phyloP scores from a whole-genome alignment of 129 eudicot genomes.

The Tagetes erecta region DNA sequence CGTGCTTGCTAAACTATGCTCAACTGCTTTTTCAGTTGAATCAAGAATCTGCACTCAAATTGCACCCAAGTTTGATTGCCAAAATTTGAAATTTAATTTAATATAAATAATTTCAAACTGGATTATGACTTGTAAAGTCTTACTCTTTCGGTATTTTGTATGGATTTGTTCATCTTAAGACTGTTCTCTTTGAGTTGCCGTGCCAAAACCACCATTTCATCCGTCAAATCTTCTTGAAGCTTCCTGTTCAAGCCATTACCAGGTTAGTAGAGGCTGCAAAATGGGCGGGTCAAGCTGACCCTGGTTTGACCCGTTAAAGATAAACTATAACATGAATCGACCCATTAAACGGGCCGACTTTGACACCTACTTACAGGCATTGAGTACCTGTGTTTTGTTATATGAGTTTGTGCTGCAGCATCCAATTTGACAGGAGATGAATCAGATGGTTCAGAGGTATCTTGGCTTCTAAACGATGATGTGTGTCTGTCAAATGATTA shows the following conservation, averaged over 20 bases:
- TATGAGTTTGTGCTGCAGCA: conserved; percentile 67
- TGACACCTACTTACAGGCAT: conserved; percentile 14
- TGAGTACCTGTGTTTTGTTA: conserved; percentile 79
- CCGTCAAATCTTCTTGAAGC: conserved; percentile 96
- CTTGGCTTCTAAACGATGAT: conserved; percentile 45
- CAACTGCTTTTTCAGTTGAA: conserved; percentile 90
- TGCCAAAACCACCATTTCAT: conserved; percentile 93
- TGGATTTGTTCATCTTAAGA: conserved; percentile 73
- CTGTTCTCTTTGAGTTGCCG: conserved; percentile 91
- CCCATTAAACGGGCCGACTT: neutral
- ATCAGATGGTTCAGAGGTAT: conserved; percentile 39
- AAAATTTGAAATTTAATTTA: neutral
- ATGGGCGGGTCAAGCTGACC: neutral
- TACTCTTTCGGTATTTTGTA: conserved; percentile 78
- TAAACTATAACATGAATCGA: neutral
- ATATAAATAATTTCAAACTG: neutral
- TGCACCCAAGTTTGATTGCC: neutral
- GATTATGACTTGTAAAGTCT: conserved; percentile 23
- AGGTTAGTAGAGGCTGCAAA: neutral
- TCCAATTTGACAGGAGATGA: conserved; percentile 76
- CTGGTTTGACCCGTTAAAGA: neutral
- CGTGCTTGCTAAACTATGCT: conserved; percentile 88
- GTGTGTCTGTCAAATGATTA: conserved; percentile 41
- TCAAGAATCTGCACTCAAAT: conserved; percentile 67
- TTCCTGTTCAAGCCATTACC: conserved; percentile 44